phyloP scores from a whole-genome alignment of 2,329 filamentous ascomycete species.

The Rhynchosporium graminicola region DNA sequence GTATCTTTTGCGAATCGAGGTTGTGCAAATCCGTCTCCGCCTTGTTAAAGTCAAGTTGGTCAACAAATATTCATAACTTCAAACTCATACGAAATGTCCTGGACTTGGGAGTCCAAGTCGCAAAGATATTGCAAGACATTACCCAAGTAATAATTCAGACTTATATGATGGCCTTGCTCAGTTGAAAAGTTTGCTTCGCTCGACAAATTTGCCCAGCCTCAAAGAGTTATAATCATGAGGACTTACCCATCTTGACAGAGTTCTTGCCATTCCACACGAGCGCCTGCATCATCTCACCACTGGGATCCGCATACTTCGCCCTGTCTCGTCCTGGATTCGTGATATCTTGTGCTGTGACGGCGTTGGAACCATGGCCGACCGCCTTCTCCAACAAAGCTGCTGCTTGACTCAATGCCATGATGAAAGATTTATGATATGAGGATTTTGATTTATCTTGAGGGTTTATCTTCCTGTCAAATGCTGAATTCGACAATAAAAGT shows the following conservation, averaged over 20 bases:
- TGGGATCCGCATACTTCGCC: constrained; percentile 51
- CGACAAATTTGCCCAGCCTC: no score
- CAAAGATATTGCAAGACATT: no score
- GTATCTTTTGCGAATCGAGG: not conserved
- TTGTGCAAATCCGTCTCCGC: not conserved
- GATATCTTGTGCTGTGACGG: constrained; percentile 68
- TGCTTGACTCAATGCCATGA: constrained; percentile 64
- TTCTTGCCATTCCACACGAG: constrained; percentile 83
- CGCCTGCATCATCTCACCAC: constrained; percentile 71
- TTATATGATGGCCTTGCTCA: no score
- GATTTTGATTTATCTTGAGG: not conserved
- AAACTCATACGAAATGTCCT: no score
- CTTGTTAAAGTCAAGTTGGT: no score
- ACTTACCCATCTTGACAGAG: constrained; percentile 64
- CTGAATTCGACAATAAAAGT: not conserved
- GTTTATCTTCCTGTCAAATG: not conserved
- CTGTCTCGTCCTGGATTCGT: constrained; percentile 59
- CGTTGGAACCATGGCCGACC: constrained; percentile 67
- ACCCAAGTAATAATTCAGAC: no score
- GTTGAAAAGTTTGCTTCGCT: no score
- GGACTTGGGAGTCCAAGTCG: no score
- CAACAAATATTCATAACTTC: no score
- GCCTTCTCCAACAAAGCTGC: constrained; percentile 66
- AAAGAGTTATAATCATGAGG: not conserved
- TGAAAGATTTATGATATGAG: not conserved